phyloP scores from a whole-genome alignment of 2,329 filamentous ascomycete species.

The Pseudocercospora macadamiae region DNA sequence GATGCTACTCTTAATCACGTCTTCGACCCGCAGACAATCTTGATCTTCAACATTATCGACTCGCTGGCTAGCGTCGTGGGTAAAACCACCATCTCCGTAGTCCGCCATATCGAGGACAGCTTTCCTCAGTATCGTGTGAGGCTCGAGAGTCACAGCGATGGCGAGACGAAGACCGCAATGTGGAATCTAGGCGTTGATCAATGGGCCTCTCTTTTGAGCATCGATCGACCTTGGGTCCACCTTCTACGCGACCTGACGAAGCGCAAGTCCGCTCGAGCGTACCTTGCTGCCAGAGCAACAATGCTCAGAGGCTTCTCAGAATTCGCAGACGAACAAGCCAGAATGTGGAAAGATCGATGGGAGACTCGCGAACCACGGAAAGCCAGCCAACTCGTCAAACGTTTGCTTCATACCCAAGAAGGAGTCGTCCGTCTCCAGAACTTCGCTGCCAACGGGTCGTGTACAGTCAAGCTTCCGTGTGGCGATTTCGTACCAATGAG shows the following conservation, averaged over 20 bases:
- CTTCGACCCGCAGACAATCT: not conserved
- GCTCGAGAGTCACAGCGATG: not conserved
- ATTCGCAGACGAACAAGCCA: not conserved
- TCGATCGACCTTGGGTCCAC: slow-evolving; percentile 13
- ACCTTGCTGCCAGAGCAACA: slow-evolving; percentile 7
- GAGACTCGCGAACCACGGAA: not conserved
- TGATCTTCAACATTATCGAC: slow-evolving; percentile 9
- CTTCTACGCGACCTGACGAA: slow-evolving; percentile 7
- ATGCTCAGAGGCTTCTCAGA: slow-evolving; percentile 5
- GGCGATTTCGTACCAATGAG: slow-evolving; percentile 1
- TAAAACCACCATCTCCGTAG: slow-evolving; percentile 7
- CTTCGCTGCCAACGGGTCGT: not conserved
- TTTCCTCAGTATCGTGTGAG: not conserved
- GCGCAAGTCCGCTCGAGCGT: slow-evolving; percentile 5
- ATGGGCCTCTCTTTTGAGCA: not conserved
- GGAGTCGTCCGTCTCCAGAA: not conserved
- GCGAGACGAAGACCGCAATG: not conserved
- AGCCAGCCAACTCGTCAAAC: not conserved
- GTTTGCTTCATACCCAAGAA: not conserved
- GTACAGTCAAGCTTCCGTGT: slow-evolving; percentile 3
- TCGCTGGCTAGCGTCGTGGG: slow-evolving; percentile 2
- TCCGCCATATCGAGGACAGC: not conserved
- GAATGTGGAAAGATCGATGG: slow-evolving; percentile 8
- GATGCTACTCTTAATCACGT: not conserved
- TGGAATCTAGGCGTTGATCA: slow-evolving; percentile 4